A percentile compares a stretch with the other conserved stretches of the same genome.
phyloP scores from a whole-genome alignment of 805 yeast genomes.

The Phaffomyces antillensis region DNA sequence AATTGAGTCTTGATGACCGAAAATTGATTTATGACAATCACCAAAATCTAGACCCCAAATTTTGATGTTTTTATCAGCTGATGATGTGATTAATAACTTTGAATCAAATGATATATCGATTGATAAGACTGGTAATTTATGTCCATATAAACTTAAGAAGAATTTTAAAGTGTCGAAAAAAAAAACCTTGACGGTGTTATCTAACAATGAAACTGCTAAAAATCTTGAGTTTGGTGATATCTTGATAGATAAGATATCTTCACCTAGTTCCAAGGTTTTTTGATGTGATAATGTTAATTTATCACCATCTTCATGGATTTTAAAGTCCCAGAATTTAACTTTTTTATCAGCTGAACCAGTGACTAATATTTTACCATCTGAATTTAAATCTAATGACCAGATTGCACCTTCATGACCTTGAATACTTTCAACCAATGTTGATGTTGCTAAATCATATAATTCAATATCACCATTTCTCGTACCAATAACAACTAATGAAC shows the following conservation, averaged over 20 bases:
- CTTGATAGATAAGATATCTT: slow-evolving; percentile 74
- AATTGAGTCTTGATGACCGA: slow-evolving; percentile 95
- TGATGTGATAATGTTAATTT: slow-evolving; percentile 60
- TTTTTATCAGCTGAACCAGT: slow-evolving; percentile 94
- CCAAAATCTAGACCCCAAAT: slow-evolving; percentile 99
- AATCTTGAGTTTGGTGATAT: slow-evolving; percentile 74
- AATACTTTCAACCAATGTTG: slow-evolving; percentile 61
- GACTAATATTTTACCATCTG: slow-evolving; percentile 77
- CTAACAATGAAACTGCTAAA: slow-evolving; percentile 79
- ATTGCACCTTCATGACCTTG: slow-evolving; percentile 80
- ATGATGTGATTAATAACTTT: slow-evolving; percentile 81
- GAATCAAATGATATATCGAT: slow-evolving; percentile 88
- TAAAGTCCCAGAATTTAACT: slow-evolving; percentile 84
- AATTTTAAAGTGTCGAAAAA: slow-evolving; percentile 83
- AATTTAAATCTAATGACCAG: slow-evolving; percentile 84
- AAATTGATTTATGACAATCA: slow-evolving; percentile 94
- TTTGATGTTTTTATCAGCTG: slow-evolving; percentile 96
- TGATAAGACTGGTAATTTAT: slow-evolving; percentile 89
- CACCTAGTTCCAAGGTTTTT: slow-evolving; percentile 77
- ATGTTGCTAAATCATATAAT: slow-evolving; percentile 78
- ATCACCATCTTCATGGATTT: slow-evolving; percentile 53
- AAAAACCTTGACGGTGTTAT: slow-evolving; percentile 93
- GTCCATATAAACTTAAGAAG: slow-evolving; percentile 87
- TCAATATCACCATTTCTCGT: slow-evolving; percentile 82
- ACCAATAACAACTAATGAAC: slow-evolving; percentile 77